Evolutionary conservation across 805 yeast genomes (phyloP).

Genomic region (Ogataea degrootiae): DNA sequence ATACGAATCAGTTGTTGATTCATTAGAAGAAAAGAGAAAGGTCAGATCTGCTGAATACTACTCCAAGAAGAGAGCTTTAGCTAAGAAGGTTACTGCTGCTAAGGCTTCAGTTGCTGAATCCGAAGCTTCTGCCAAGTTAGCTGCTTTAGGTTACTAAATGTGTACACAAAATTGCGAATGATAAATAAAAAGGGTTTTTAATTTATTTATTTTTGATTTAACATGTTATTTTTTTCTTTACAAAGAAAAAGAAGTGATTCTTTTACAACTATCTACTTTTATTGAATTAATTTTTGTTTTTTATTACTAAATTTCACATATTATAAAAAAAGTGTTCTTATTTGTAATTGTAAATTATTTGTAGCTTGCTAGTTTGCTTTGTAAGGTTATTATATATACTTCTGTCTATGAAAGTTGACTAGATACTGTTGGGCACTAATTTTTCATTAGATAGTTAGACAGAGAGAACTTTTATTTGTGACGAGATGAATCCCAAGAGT

Average conservation of each 20-base stretch:
- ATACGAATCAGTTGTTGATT: constrained; percentile 96
- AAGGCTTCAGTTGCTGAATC: constrained; percentile 82
- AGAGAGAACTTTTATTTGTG: too few relatives aligned
- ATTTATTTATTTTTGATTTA: constrained; percentile 7
- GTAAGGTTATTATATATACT: too few relatives aligned
- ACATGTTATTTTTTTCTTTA: constrained; percentile 4
- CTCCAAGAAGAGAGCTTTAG: constrained; percentile 96
- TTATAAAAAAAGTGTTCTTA: too few relatives aligned
- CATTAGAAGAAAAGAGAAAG: constrained; percentile 99
- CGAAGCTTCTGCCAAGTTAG: constrained; percentile 88
- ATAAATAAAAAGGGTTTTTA: constrained; percentile 16
- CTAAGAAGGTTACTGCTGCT: constrained; percentile 88
- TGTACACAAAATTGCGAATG: constrained; percentile 15
- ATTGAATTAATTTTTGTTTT: constrained; percentile 3
- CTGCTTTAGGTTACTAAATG: constrained; percentile 93
- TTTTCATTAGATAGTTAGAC: too few relatives aligned
- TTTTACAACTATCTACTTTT: constrained; percentile 1
- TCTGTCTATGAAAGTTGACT: too few relatives aligned
- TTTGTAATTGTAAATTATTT: too few relatives aligned
- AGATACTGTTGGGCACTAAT: too few relatives aligned
- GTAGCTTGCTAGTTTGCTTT: too few relatives aligned
- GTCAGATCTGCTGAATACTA: constrained; percentile 98
- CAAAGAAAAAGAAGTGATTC: background rate
- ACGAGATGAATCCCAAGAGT: too few relatives aligned
- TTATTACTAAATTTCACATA: background rate